Evolutionary conservation across 2,329 filamentous ascomycete species (phyloP).

Genomic region (Alternaria burnsii): DNA sequence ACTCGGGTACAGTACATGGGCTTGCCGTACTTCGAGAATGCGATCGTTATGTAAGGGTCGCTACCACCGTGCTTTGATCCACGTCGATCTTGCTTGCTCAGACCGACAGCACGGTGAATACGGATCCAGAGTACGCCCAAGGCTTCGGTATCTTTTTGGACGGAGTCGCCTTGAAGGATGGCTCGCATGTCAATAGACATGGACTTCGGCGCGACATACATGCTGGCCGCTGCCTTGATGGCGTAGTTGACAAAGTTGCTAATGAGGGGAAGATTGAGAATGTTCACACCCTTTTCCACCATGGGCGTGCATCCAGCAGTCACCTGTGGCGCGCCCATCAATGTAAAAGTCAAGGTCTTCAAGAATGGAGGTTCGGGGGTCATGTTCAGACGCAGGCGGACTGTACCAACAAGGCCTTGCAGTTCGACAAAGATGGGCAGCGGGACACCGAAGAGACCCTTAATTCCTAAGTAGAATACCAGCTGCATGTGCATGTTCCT

Average conservation of each 20-base stretch:
- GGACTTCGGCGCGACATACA: conserved; percentile 95
- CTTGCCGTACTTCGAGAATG: conserved; percentile 96
- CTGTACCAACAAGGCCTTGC: conserved; percentile 88
- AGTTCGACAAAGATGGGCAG: conserved; percentile 89
- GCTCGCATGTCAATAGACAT: conserved; percentile 91
- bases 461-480: conserved; percentile 90
- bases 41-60: conserved; percentile 93
- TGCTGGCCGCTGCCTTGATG: conserved; percentile 80
- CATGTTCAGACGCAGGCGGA: conserved; percentile 82
- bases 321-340: conserved; percentile 93
- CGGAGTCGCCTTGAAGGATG: conserved; percentile 88
- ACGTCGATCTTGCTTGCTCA: conserved; percentile 89
- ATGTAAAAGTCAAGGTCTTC: conserved; percentile 88
- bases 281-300: conserved; percentile 88
- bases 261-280: conserved; percentile 90
- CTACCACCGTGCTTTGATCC: conserved; percentile 87
- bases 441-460: conserved; percentile 87
- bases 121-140: conserved; percentile 91
- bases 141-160: conserved; percentile 87
- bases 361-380: conserved; percentile 91
- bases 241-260: conserved; percentile 98
- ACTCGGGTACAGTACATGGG: conserved; percentile 97
- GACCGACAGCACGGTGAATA: conserved; percentile 84
- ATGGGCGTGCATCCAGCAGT: conserved; percentile 90
- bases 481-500: conserved; percentile 98